Conservation (phyloP, 495 filamentous ascomycete species). For the Aspergillus leporis region DNA sequence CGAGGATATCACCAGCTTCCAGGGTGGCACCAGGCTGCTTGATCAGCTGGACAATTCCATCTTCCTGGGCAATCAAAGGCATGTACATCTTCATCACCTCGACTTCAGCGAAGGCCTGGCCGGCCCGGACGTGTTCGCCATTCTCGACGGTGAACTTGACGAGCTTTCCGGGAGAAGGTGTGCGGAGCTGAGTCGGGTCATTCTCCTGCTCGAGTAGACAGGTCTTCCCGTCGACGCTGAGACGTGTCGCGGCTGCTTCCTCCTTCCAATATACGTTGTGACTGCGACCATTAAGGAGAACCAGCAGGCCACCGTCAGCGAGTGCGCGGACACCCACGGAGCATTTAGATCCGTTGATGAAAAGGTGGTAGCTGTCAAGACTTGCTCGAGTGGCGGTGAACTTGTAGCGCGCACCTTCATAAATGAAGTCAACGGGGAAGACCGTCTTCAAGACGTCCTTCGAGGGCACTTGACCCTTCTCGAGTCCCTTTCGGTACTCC, state of each 20-base stretch:
- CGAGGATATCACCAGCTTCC: constrained; percentile 97
- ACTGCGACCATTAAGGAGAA: constrained; percentile 84
- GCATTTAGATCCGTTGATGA: constrained; percentile 98
- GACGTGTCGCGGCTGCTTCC: constrained; percentile 89
- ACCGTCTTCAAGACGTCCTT: constrained; percentile 98
- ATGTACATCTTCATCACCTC: constrained; percentile 99
- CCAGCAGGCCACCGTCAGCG: constrained; percentile 90
- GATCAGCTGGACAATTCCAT: constrained; percentile 95
- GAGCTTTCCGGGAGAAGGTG: constrained; percentile 94
- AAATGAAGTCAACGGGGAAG: constrained; percentile 98
- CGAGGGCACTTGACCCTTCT: constrained; percentile 94
- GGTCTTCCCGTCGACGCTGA: constrained; percentile 97
- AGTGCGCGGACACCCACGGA: constrained; percentile 89
- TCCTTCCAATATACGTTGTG: constrained; percentile 99
- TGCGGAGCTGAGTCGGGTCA: constrained; percentile 94
- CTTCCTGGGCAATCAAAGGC: constrained; percentile 95
- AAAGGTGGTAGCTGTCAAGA: constrained; percentile 92
- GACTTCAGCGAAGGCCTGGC: constrained; percentile 93
- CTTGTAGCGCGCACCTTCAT: constrained; percentile 93
- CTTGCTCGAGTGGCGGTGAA: constrained; percentile 96
- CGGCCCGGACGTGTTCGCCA: constrained; percentile 89
- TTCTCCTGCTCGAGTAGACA: constrained; percentile 98
- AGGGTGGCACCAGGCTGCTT: constrained; percentile 99
- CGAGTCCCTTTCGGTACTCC: constrained; percentile 85
- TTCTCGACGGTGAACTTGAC: constrained; percentile 98